A percentile compares a stretch with the other conserved stretches of the same genome.
Conservation (phyloP, 2,329 filamentous ascomycete genomes). For the Neocucurbitaria cava region DNA sequence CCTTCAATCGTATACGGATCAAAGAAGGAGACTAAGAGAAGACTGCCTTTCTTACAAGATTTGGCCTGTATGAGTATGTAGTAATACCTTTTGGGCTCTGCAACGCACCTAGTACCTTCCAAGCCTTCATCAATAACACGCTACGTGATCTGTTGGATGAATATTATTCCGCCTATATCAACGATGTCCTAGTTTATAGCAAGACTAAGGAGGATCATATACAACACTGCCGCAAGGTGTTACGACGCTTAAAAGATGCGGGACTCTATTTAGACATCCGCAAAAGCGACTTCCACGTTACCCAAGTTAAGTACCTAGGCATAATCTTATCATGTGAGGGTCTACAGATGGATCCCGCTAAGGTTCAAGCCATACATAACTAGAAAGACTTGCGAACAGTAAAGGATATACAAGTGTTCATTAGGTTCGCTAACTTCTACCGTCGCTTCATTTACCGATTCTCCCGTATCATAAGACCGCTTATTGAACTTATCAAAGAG, state of each 20-base stretch:
- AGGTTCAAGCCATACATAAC: conserved; percentile 19
- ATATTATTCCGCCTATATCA: neutral
- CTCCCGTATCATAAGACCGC: neutral
- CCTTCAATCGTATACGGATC: conserved; percentile 11
- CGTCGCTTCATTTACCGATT: conserved; percentile 34
- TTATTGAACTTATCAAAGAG: conserved; percentile 5
- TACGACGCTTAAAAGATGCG: neutral
- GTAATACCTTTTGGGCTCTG: conserved; percentile 9
- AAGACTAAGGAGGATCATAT: neutral
- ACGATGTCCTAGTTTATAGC: neutral
- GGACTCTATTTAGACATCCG: conserved; percentile 2
- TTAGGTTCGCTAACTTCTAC: conserved; percentile 48
- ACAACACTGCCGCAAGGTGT: conserved; percentile 1
- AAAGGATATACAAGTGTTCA: conserved; percentile 30
- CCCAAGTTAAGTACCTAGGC: conserved; percentile 16
- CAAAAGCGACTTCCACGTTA: too few species aligned
- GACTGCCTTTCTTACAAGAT: conserved; percentile 9
- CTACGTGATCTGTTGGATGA: neutral
- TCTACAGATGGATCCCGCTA: conserved; percentile 3
- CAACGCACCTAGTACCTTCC: conserved; percentile 4
- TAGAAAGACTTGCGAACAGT: conserved; percentile 26
- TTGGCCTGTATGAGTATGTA: conserved; percentile 9
- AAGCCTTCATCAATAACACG: conserved; percentile 10
- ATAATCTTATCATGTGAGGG: conserved; percentile 1
- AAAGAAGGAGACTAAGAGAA: conserved; percentile 13